Conservation (phyloP, 2,329 filamentous ascomycete genomes). For the Pestalotiopsis sp. region DNA sequence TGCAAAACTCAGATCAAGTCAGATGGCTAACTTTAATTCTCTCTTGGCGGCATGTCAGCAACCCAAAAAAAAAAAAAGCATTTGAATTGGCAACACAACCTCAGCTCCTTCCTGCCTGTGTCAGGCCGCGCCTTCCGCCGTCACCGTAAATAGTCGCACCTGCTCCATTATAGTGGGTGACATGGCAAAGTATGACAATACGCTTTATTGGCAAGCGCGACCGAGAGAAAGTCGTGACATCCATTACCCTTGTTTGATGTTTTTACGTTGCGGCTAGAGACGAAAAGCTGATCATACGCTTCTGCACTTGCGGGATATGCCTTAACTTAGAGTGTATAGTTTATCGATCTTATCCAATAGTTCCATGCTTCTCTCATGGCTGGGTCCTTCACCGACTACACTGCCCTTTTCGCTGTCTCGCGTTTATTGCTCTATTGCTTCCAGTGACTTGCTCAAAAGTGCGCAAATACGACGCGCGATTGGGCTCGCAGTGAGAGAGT, state of each 20-base stretch:
- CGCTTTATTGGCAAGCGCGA: background rate
- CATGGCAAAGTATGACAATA: background rate
- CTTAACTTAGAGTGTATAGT: background rate
- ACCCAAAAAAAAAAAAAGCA: too few relatives aligned
- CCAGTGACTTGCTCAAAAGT: too few relatives aligned
- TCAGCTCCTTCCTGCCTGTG: background rate
- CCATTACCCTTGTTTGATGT: background rate
- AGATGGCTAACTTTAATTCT: conserved; percentile 4
- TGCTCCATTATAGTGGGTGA: background rate
- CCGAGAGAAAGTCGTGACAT: background rate
- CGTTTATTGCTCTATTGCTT: too few relatives aligned
- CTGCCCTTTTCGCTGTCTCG: too few relatives aligned
- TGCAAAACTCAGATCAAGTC: background rate
- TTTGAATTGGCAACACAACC: background rate
- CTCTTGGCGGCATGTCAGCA: too few relatives aligned
- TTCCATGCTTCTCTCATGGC: background rate
- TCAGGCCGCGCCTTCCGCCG: background rate
- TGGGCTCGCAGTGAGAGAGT: too few relatives aligned
- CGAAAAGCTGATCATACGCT: background rate
- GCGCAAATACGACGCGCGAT: too few relatives aligned
- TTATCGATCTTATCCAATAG: background rate
- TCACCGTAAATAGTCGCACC: background rate
- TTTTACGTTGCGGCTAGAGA: background rate
- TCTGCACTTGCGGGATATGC: background rate
- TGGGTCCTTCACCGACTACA: background rate